Conservation (phyloP, 2,329 filamentous ascomycete genomes). For the Aureobasidium sp. region DNA sequence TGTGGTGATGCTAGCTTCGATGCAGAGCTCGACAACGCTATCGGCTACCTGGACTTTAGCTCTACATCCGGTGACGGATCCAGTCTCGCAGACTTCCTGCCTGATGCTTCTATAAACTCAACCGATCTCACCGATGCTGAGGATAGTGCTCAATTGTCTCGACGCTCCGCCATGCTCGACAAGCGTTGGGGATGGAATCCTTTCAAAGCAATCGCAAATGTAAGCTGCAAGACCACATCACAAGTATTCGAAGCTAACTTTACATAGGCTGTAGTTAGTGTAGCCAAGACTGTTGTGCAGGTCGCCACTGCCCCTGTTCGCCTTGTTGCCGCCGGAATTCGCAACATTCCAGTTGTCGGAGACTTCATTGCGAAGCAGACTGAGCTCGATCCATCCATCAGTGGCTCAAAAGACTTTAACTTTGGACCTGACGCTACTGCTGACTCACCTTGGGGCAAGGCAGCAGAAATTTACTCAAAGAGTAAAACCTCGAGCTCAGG, state of each 20-base stretch:
- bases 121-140: not conserved
- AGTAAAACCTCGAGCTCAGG: not conserved
- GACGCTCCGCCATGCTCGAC: not conserved
- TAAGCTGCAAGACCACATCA: not conserved
- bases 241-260: not conserved
- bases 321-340: not conserved
- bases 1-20: conserved; percentile 13
- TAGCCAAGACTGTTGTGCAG: not conserved
- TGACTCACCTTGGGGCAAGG: conserved; percentile 12
- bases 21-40: not conserved
- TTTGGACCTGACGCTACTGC: not conserved
- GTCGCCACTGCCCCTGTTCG: not conserved
- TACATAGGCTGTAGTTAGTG: not conserved
- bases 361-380: conserved; percentile 2
- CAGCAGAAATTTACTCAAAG: not conserved
- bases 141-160: not conserved
- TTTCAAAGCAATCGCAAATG: not conserved
- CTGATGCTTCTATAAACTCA: not conserved
- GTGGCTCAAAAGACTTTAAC: not conserved
- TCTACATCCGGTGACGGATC: not conserved
- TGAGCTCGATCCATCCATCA: conserved; percentile 1
- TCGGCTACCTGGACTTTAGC: not conserved
- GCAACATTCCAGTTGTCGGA: not conserved
- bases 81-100: not conserved
- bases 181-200: not conserved